These are phyloP conservation scores for Paramecium sexaurelia DNA, from an alignment of 73 alveolate species.

Conservation along the genomic window DNA sequence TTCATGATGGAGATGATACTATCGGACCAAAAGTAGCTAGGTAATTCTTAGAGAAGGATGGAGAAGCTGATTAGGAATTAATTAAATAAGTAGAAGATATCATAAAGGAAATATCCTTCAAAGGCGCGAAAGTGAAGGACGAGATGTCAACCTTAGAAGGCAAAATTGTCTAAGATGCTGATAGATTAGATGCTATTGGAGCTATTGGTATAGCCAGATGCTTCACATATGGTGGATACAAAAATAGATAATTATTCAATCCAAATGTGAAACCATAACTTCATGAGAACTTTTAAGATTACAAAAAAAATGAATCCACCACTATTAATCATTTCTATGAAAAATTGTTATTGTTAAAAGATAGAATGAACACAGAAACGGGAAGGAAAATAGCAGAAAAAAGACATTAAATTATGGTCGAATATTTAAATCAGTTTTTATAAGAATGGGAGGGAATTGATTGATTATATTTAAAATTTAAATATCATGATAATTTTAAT, in stretches of 20 bases:
- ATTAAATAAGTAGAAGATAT: conserved; percentile 41
- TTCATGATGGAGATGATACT: conserved; percentile 61
- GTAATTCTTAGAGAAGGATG: conserved; percentile 6
- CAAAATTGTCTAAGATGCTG: conserved; percentile 79
- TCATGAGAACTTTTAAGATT: conserved; percentile 69
- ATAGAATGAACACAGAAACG: conserved; percentile 79
- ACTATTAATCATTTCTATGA: conserved; percentile 80
- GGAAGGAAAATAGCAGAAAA: conserved; percentile 75
- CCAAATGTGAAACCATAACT: conserved; percentile 61
- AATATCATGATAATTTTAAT: neutral
- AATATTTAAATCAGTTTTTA: neutral
- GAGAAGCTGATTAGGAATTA: conserved; percentile 40
- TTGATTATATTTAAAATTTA: neutral
- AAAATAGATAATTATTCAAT: conserved; percentile 73
- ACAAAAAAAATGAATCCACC: conserved; percentile 70
- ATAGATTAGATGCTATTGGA: conserved; percentile 82
- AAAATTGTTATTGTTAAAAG: conserved; percentile 71
- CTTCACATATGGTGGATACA: conserved; percentile 78
- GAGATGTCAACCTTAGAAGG: conserved; percentile 74
- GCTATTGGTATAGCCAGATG: conserved; percentile 85
- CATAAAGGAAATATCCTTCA: conserved; percentile 57
- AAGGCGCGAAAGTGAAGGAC: conserved; percentile 61
- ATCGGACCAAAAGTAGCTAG: conserved; percentile 62
- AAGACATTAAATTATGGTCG: conserved; percentile 66
- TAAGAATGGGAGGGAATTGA: conserved; percentile 10